A percentile compares a stretch with the other conserved stretches of the same genome.
Conservation (phyloP, 148 eudicot genomes). For the Rhododendron henanense region DNA sequence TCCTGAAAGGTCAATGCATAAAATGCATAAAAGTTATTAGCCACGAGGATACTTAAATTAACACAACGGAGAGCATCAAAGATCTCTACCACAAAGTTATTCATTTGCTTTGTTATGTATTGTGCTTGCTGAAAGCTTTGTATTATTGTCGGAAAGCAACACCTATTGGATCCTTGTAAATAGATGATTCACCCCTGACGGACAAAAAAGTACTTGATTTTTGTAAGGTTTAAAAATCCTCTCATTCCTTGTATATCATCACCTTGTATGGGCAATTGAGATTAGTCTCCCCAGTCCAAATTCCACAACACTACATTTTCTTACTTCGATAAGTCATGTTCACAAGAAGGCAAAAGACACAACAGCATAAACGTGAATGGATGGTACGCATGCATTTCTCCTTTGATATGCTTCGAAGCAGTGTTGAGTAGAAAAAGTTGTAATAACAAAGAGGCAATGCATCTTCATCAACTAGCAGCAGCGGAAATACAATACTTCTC, state of each 20-base stretch:
- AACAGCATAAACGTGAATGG: neutral
- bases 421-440: neutral
- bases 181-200: neutral
- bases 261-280: neutral
- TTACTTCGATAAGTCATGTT: neutral
- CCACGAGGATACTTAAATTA: neutral
- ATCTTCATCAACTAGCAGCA: neutral
- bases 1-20: constrained; percentile 21
- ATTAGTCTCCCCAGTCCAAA: neutral
- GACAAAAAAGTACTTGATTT: neutral
- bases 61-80: neutral
- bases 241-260: neutral
- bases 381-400: neutral
- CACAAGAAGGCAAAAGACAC: neutral
- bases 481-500: neutral
- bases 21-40: constrained; percentile 6
- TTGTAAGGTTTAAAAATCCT: neutral
- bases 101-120: neutral
- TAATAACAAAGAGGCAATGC: neutral
- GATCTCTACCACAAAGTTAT: neutral
- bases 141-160: neutral
- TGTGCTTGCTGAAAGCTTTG: neutral
- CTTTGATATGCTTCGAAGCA: neutral
- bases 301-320: neutral
- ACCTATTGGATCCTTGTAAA: neutral